Conservation (phyloP, 2,329 filamentous ascomycete species). For the Arthrobotrys musiformis region DNA sequence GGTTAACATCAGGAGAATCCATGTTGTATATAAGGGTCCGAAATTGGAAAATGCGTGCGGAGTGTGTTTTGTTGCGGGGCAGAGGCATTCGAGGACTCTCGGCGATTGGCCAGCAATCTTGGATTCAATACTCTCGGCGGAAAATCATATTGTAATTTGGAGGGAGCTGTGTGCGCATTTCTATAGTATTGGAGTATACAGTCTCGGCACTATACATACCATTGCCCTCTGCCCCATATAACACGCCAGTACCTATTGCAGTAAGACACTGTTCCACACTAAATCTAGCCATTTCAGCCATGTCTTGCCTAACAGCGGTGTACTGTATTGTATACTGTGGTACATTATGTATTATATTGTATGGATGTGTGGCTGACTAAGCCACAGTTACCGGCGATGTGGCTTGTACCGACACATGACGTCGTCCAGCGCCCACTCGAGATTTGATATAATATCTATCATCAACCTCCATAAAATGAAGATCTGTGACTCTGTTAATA, state of each 20-base stretch:
- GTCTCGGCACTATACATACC: too few relatives aligned
- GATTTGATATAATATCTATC: background rate
- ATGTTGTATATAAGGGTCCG: background rate
- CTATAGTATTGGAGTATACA: too few relatives aligned
- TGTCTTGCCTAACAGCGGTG: background rate
- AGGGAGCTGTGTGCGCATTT: too few relatives aligned
- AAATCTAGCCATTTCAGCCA: too few relatives aligned
- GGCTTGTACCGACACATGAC: slow-evolving; percentile 17
- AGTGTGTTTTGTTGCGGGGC: background rate
- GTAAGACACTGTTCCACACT: too few relatives aligned
- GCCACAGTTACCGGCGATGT: slow-evolving; percentile 11
- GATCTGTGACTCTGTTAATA: background rate
- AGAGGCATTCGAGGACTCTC: too few relatives aligned
- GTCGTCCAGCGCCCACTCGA: background rate
- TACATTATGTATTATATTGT: background rate
- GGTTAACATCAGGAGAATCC: background rate
- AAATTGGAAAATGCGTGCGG: background rate
- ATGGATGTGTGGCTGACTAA: slow-evolving; percentile 8
- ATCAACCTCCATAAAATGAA: background rate
- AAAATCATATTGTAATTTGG: too few relatives aligned
- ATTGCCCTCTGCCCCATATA: too few relatives aligned
- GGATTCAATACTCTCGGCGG: too few relatives aligned
- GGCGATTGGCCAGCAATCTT: too few relatives aligned
- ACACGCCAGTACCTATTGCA: too few relatives aligned
- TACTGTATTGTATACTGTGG: background rate